Conservation (phyloP, 129 eudicot genomes). For the Rutidosis leptorrhynchoides region DNA sequence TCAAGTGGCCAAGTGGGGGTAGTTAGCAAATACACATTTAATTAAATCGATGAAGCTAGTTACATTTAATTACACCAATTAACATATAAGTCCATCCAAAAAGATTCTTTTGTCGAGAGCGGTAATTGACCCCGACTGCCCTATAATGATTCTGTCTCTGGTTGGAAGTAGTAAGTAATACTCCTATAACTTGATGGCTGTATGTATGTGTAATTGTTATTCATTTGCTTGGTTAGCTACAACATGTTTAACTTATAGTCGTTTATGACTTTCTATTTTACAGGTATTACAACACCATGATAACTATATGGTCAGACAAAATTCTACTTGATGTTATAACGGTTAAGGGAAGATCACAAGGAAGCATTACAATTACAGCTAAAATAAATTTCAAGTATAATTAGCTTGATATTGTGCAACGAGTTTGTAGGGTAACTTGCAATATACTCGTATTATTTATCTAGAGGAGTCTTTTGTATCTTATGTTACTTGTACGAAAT, state of each 20-base stretch:
- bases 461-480: background rate
- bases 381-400: background rate
- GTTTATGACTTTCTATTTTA: background rate
- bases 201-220: background rate
- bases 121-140: no score
- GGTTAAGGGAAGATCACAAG: background rate
- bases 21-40: no score
- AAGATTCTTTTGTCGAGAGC: no score
- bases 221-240: background rate
- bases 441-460: background rate
- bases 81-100: no score
- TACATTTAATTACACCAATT: no score
- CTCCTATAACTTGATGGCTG: background rate
- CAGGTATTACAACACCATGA: conserved; percentile 28
- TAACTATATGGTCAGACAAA: background rate
- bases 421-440: background rate
- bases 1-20: no score
- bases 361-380: background rate
- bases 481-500: background rate
- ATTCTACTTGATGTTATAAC: no score
- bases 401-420: background rate
- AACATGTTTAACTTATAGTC: background rate
- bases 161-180: no score
- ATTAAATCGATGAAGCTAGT: no score
- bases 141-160: no score